Base-by-base conservation (phyloP, 371 early-diverging fungal genomes). In the Mucor lusitanicus region DNA sequence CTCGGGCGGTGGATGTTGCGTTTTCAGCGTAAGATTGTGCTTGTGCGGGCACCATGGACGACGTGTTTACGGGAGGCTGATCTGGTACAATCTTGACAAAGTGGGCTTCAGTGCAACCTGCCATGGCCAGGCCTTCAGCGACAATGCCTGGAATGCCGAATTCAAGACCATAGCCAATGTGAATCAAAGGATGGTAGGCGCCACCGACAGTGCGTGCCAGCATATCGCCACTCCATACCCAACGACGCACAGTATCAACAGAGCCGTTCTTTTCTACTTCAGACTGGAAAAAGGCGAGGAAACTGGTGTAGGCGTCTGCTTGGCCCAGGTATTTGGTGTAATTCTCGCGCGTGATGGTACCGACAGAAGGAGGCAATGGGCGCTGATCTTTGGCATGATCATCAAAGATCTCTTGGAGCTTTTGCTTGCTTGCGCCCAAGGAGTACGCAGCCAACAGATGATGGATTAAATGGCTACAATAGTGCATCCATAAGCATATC, bases 141-240 rank as follows among this genome's bases (percentile, higher is more conserved):
- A 78, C 75, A 19, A 83, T 68, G 19, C 83, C 76, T 37, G 82
- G 78, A 44, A 86, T 69, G 28, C 83, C 82, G 73, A 89, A 90
- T 64, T 90, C 90, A 19, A 89, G 63, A 0, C 87, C 89, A 42
- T 88, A 89, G 7, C 89, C 89, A 23, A 89, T 67, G 70, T 88
- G 88, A 59, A 90, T 88, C 2, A 90, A n/a, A 6, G 89, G 87
- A 68, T 89, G 88, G 58, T 76, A 82, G 0, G 82, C 75, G 3
- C 87, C 89, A 54, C 81, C 82, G 23, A 89, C 63, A 0, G 77
- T 71, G 15, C 83, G 69, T 3, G 74, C 72, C 8, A 87, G 48
- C 28, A 87, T 54, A 30, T 81, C 81, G 6, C 71, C 67, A 39
- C 80, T 75, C 59, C 81, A 83, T 0, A 85, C 77, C 61, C 79